Evolutionary conservation across 331 rosid species (phyloP).

Genomic region (Dryas integrifolia): DNA sequence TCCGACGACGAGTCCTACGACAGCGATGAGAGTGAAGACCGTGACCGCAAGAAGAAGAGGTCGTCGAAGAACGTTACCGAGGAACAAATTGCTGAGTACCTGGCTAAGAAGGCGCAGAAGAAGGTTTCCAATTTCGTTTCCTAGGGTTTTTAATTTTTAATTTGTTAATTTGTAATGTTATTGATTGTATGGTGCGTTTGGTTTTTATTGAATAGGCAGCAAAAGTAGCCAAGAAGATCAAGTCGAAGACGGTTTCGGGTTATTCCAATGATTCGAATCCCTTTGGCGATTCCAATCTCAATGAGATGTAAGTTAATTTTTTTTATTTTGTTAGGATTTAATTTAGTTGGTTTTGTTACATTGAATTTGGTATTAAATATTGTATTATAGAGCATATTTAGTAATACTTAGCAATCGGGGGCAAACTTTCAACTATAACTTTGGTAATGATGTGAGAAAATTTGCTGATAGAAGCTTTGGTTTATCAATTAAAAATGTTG

Average conservation of each 20-base stretch:
- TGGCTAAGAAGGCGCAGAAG: conserved; percentile 80
- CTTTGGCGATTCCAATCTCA: conserved; percentile 95
- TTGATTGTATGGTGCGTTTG: not conserved
- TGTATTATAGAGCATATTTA: no score
- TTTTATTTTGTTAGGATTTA: not conserved
- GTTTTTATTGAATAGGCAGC: conserved; percentile 43
- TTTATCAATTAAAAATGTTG: not conserved
- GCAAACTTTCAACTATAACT: not conserved
- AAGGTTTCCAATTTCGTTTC: conserved; percentile 44
- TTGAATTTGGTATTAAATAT: not conserved
- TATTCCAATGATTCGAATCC: conserved; percentile 96
- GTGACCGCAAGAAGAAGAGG: conserved; percentile 41
- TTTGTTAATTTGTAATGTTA: not conserved
- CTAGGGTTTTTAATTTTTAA: conserved; percentile 14
- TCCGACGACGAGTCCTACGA: conserved; percentile 35
- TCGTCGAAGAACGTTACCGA: conserved; percentile 62
- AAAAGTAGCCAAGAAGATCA: conserved; percentile 71
- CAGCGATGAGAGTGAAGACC: conserved; percentile 40
- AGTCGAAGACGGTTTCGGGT: conserved; percentile 67
- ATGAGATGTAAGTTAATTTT: conserved; percentile 63
- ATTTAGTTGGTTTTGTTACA: not conserved
- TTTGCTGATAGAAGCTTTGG: not conserved
- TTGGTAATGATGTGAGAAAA: not conserved
- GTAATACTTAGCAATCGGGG: not conserved
- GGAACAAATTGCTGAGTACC: conserved; percentile 65